These are phyloP conservation scores for Clarireedia homoeocarpa DNA, from an alignment of 2,329 filamentous ascomycete genomes.

Conservation along the genomic window DNA sequence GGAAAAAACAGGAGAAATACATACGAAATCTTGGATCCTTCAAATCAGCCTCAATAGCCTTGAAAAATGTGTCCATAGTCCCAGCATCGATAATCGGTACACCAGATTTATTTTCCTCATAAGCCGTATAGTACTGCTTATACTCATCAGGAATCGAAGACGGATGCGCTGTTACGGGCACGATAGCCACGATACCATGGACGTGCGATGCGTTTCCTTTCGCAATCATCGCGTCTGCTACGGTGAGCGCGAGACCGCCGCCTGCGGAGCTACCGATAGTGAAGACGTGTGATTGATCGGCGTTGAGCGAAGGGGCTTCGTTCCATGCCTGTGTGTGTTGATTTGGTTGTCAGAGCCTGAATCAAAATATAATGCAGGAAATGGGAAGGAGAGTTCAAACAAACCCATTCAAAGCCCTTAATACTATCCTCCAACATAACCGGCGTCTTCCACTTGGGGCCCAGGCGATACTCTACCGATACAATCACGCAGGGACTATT, in stretches of 20 bases:
- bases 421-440: conserved; percentile 2
- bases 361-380: background rate
- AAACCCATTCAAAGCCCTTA: background rate
- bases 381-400: background rate
- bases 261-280: conserved; percentile 22
- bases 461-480: conserved; percentile 46
- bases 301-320: conserved; percentile 12
- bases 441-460: background rate
- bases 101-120: conserved; percentile 13
- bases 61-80: conserved; percentile 19
- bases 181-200: conserved; percentile 20
- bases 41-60: conserved; percentile 6
- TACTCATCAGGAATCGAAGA: conserved; percentile 15
- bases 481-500: conserved; percentile 44
- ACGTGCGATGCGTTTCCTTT: conserved; percentile 1
- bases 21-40: conserved; percentile 9
- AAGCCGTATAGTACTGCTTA: conserved; percentile 15
- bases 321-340: conserved; percentile 12
- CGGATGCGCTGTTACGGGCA: conserved; percentile 19
- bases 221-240: background rate
- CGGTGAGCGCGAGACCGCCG: conserved; percentile 15
- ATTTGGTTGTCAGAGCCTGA: background rate
- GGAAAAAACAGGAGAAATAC: conserved; percentile 10
- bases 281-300: conserved; percentile 14
- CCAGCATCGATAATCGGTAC: conserved; percentile 18